These are phyloP conservation scores for Funneliformis geosporum DNA, from an alignment of 192 early-diverging fungal genomes.

Conservation along the genomic window DNA sequence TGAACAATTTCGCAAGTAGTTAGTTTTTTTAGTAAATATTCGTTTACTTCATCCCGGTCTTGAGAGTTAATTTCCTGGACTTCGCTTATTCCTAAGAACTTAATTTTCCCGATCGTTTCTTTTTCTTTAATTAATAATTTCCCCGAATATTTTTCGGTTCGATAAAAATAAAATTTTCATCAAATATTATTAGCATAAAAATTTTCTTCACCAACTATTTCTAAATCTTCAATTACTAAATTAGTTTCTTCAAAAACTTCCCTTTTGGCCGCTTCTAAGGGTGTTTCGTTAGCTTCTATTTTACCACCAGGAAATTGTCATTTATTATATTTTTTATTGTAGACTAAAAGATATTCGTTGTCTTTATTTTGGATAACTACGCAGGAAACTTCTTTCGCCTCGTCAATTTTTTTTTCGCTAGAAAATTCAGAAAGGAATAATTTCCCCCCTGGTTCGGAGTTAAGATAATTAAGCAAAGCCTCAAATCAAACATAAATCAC, in stretches of 20 bases:
- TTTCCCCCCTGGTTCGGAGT: neutral
- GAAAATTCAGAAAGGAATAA: neutral
- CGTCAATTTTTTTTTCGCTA: no score
- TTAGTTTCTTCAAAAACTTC: slow-evolving; percentile 25
- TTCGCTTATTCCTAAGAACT: neutral
- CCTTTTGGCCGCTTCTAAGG: slow-evolving; percentile 4
- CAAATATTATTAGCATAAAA: slow-evolving; percentile 13
- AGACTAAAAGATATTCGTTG: neutral
- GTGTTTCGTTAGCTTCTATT: slow-evolving; percentile 2
- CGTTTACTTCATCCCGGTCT: neutral
- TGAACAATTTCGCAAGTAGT: slow-evolving; percentile 2
- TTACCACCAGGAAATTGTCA: slow-evolving; percentile 8
- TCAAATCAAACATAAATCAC: slow-evolving; percentile 22
- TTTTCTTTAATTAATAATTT: neutral
- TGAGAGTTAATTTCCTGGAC: neutral
- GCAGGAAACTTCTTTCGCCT: neutral
- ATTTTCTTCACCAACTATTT: neutral
- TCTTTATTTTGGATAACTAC: slow-evolving; percentile 24
- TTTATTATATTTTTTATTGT: neutral
- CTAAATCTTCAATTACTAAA: slow-evolving; percentile 9
- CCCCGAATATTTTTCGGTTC: neutral
- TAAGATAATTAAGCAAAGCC: slow-evolving; percentile 15
- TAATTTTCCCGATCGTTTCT: slow-evolving; percentile 6
- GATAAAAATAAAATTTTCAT: neutral
- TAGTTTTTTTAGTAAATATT: slow-evolving; percentile 7